phyloP scores from a whole-genome alignment of 1,139 yeast species.

The Blastobotrys capitulatus region DNA sequence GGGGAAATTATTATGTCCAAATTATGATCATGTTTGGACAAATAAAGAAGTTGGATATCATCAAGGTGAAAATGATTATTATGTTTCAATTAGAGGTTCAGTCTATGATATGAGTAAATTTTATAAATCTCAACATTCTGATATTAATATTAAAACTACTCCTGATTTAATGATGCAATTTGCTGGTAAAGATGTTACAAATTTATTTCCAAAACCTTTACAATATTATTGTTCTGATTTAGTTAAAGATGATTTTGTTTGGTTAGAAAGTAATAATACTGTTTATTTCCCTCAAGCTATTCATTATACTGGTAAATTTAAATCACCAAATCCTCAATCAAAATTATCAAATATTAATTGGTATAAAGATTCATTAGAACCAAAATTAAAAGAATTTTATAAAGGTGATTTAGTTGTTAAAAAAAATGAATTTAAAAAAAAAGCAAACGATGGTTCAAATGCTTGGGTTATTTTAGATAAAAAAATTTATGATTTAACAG shows the following conservation, averaged over 20 bases:
- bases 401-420: conserved; percentile 35
- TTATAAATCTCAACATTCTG: conserved; percentile 35
- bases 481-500: conserved; percentile 33
- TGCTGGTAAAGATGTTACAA: conserved; percentile 33
- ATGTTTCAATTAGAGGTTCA: conserved; percentile 33
- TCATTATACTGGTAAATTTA: conserved; percentile 31
- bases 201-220: conserved; percentile 36
- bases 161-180: conserved; percentile 29
- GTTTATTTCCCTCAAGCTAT: conserved; percentile 28
- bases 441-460: conserved; percentile 15
- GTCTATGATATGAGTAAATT: conserved; percentile 36
- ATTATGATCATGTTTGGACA: conserved; percentile 36
- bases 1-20: conserved; percentile 33
- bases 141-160: conserved; percentile 28
- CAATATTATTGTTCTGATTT: conserved; percentile 33
- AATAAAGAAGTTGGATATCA: conserved; percentile 30
- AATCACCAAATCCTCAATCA: conserved; percentile 21
- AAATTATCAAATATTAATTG: conserved; percentile 30
- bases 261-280: conserved; percentile 25
- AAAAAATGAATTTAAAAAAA: conserved; percentile 22
- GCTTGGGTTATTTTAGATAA: conserved; percentile 31
- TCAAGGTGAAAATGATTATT: conserved; percentile 30
- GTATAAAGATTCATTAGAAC: conserved; percentile 31
- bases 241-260: conserved; percentile 28
- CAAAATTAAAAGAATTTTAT: conserved; percentile 28